A percentile compares a stretch with the other conserved stretches of the same genome.
Evolutionary conservation across 2,329 filamentous ascomycete species (phyloP).

Genomic region (Fusarium sp.): DNA sequence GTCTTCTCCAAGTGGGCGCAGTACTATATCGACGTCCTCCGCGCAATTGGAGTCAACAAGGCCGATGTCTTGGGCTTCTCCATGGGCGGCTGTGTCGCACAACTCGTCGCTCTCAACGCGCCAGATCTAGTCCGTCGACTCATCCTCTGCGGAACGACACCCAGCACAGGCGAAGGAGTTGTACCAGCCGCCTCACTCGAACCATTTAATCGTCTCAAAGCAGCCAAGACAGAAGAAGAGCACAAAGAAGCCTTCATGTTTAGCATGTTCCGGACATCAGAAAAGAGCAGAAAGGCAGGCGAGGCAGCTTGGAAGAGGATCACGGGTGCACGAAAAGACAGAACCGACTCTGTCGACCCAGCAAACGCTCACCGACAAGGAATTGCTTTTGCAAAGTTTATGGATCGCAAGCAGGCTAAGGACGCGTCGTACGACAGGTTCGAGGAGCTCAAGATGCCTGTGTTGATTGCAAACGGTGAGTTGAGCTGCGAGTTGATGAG

Average conservation of each 20-base stretch:
- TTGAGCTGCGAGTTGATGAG: background rate
- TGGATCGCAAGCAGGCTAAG: conserved; percentile 47
- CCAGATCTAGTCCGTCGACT: conserved; percentile 53
- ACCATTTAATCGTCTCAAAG: conserved; percentile 49
- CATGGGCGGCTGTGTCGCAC: conserved; percentile 61
- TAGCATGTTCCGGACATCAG: conserved; percentile 50
- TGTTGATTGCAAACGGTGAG: conserved; percentile 55
- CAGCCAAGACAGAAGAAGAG: conserved; percentile 48
- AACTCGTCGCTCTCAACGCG: conserved; percentile 56
- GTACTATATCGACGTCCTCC: conserved; percentile 51
- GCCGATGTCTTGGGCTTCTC: conserved; percentile 63
- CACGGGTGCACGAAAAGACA: conserved; percentile 40
- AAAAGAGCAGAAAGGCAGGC: conserved; percentile 48
- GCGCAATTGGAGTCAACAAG: conserved; percentile 51
- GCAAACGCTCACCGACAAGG: conserved; percentile 46
- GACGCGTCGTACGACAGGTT: conserved; percentile 51
- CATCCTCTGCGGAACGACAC: conserved; percentile 58
- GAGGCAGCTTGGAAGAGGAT: conserved; percentile 51
- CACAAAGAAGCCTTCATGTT: conserved; percentile 49
- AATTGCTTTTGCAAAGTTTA: conserved; percentile 51
- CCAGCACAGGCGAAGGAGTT: conserved; percentile 53
- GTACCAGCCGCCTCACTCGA: conserved; percentile 44
- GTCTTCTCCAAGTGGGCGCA: conserved; percentile 47
- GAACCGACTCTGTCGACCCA: conserved; percentile 41
- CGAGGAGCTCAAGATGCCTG: conserved; percentile 49